These are phyloP conservation scores for Salvia splendens DNA, from an alignment of 257 asterid species.

Conservation along the genomic window DNA sequence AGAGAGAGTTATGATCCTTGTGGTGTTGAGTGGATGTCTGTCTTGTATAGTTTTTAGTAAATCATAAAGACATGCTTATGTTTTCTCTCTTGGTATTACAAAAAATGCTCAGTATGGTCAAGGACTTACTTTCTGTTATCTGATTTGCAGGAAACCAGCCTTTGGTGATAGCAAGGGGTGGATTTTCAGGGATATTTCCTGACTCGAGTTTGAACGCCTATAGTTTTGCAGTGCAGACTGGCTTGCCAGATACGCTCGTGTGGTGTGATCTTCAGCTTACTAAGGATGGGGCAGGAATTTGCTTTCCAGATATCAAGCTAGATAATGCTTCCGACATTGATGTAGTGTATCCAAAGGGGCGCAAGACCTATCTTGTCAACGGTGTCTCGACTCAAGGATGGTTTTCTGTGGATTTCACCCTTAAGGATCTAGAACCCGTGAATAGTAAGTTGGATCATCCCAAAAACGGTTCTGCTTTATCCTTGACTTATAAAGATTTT, in stretches of 20 bases:
- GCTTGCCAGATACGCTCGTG: slow-evolving; percentile 36
- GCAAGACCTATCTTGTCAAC: slow-evolving; percentile 49
- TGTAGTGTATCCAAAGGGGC: not conserved
- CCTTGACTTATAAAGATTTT: not conserved
- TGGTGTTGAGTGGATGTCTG: slow-evolving; percentile 6
- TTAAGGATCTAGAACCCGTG: slow-evolving; percentile 42
- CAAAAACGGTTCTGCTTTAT: not conserved
- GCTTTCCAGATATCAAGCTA: slow-evolving; percentile 63
- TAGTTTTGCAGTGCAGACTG: slow-evolving; percentile 24
- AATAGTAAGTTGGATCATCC: slow-evolving; percentile 47
- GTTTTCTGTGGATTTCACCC: slow-evolving; percentile 63
- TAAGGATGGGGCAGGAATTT: slow-evolving; percentile 63
- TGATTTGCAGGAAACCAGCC: slow-evolving; percentile 64
- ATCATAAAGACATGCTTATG: not conserved
- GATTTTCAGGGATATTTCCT: slow-evolving; percentile 80
- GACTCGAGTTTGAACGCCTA: slow-evolving; percentile 65
- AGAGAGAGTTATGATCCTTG: not conserved
- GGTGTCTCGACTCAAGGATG: slow-evolving; percentile 58
- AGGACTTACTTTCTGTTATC: slow-evolving; percentile 7
- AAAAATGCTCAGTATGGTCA: not conserved
- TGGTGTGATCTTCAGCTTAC: slow-evolving; percentile 85
- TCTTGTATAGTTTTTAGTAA: slow-evolving; percentile 1
- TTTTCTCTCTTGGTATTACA: not conserved
- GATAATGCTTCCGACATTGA: slow-evolving; percentile 54
- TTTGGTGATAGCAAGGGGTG: slow-evolving; percentile 78